Evolutionary conservation across 257 asterid species (phyloP).

Genomic region (Handroanthus guayacan): DNA sequence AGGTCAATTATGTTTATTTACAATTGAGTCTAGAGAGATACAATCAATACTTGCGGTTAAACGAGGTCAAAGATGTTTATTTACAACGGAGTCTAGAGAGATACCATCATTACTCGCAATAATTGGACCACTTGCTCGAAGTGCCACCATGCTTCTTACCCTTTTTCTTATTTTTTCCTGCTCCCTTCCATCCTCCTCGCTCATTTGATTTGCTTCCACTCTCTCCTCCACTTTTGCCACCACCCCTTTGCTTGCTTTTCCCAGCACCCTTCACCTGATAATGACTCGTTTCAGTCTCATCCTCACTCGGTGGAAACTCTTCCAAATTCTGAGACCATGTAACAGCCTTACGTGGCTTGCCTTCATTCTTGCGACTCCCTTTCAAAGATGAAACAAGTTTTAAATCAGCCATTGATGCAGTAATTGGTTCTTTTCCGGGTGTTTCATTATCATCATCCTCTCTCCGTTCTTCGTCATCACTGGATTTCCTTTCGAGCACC

Average conservation of each 20-base stretch:
- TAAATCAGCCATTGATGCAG: conserved; percentile 37
- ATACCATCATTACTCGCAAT: conserved; percentile 37
- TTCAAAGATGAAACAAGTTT: conserved; percentile 58
- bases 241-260: conserved; percentile 44
- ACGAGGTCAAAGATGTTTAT: conserved; percentile 17
- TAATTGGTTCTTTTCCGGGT: conserved; percentile 35
- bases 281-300: conserved; percentile 42
- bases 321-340: conserved; percentile 57
- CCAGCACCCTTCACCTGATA: conserved; percentile 44
- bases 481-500: not conserved
- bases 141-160: conserved; percentile 45
- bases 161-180: conserved; percentile 43
- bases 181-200: conserved; percentile 39
- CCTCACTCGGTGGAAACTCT: conserved; percentile 27
- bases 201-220: conserved; percentile 35
- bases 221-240: conserved; percentile 32
- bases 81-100: conserved; percentile 23
- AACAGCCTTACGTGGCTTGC: conserved; percentile 41
- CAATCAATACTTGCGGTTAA: not conserved
- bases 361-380: conserved; percentile 52
- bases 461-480: conserved; percentile 12
- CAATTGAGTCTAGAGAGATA: conserved; percentile 35
- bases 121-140: conserved; percentile 35
- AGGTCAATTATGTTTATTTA: not conserved
- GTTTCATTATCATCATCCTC: conserved; percentile 41